These are phyloP conservation scores for Alternaria angustiovoidea DNA, from an alignment of 2,329 filamentous ascomycete species.

Conservation along the genomic window DNA sequence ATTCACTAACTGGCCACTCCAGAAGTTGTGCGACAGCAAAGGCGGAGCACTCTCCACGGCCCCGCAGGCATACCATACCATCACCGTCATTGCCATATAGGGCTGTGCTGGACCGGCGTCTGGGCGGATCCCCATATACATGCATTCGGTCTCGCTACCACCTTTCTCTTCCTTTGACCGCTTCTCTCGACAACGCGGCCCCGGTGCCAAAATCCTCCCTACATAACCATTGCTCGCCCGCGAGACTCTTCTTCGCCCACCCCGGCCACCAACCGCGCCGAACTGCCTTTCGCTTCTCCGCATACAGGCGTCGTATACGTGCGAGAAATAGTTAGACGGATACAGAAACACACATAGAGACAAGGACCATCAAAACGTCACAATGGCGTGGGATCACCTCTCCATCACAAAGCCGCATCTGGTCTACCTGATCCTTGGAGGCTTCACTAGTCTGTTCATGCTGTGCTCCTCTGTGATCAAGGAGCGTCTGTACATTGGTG, in stretches of 20 bases:
- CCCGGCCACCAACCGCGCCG: neutral
- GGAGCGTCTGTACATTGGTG: slow-evolving; percentile 97
- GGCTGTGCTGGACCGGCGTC: slow-evolving; percentile 55
- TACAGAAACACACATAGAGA: slow-evolving; percentile 8
- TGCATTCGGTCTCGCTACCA: slow-evolving; percentile 48
- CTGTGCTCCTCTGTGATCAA: slow-evolving; percentile 97
- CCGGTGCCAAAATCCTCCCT: slow-evolving; percentile 33
- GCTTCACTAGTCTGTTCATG: slow-evolving; percentile 98
- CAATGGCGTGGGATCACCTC: slow-evolving; percentile 81
- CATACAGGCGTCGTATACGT: slow-evolving; percentile 17
- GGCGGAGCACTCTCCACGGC: slow-evolving; percentile 15
- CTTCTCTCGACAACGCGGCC: slow-evolving; percentile 29
- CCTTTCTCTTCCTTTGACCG: slow-evolving; percentile 28
- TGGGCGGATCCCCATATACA: slow-evolving; percentile 59
- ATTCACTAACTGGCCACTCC: slow-evolving; percentile 2
- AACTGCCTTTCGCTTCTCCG: neutral
- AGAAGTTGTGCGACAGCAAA: neutral
- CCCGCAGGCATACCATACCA: slow-evolving; percentile 4
- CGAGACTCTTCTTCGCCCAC: neutral
- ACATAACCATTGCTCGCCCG: slow-evolving; percentile 28
- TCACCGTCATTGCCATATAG: slow-evolving; percentile 29
- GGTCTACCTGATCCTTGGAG: slow-evolving; percentile 98
- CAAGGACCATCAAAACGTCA: slow-evolving; percentile 15
- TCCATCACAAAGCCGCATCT: slow-evolving; percentile 92
- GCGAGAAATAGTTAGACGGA: neutral